phyloP scores from a whole-genome alignment of 495 filamentous ascomycete species.

The Penicillium samsonianum region DNA sequence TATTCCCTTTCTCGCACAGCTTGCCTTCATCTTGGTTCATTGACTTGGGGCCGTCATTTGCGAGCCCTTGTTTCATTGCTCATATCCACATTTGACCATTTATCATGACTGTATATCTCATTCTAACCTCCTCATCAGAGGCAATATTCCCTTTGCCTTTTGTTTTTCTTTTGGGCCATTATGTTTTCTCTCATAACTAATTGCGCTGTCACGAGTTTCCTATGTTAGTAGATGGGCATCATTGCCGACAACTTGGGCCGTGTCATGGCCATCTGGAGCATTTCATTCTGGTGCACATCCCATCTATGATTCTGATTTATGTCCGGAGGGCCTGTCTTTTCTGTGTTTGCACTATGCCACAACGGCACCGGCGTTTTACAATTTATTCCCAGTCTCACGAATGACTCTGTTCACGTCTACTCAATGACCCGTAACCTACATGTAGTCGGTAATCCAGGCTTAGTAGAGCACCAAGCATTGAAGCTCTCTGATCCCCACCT shows the following conservation, averaged over 20 bases:
- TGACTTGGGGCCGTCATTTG: constrained; percentile 4
- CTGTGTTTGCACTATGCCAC: constrained; percentile 12
- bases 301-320: constrained; percentile 26
- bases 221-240: constrained; percentile 35
- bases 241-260: constrained; percentile 12
- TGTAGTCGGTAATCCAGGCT: neutral
- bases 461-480: neutral
- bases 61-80: constrained; percentile 24
- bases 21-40: constrained; percentile 12
- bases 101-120: constrained; percentile 17
- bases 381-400: constrained; percentile 7
- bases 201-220: constrained; percentile 36
- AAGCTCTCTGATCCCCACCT: neutral
- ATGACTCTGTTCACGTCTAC: constrained; percentile 11
- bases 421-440: neutral
- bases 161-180: constrained; percentile 5
- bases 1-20: constrained; percentile 16
- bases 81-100: constrained; percentile 26
- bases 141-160: constrained; percentile 6
- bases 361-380: constrained; percentile 15
- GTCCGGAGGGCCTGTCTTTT: constrained; percentile 10
- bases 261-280: constrained; percentile 18
- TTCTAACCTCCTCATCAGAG: neutral
- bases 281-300: constrained; percentile 21
- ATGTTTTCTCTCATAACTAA: constrained; percentile 18